Evolutionary conservation across 345 rosid species (phyloP), one percentile per base, ranked within the genome.

Genomic region (Gynandropsis gynandra): DNA sequence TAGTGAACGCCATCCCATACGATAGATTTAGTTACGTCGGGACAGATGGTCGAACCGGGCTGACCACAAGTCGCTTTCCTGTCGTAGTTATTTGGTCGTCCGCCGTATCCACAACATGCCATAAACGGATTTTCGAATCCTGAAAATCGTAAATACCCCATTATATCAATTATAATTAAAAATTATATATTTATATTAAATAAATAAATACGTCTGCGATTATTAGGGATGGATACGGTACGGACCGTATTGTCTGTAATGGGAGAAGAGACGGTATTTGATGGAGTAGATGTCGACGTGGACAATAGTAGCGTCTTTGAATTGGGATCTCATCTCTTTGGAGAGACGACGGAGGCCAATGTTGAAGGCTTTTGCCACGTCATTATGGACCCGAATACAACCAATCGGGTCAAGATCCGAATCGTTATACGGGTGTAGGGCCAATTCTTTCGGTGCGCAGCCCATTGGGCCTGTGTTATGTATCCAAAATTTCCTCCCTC

Each of bases 381-480:
- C 57, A 35, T 85, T 77, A 39, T 77, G 76, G 43, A 67, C 60
- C 16, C 57, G 52, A 1, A 85, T 65, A 72, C 94, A 85, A 1
- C 94, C 89, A 21, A 61, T 39, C 56, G 68, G 67, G 56, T 85
- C 89, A 16, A 68, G 63, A 27, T 72, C 79, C 16, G 67, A 63
- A 0, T 42, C 67, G 2, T 50, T 67, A 55, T 67, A 70, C 20
- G 58, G 62, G 42, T 51, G 21, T 10, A 57, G 57, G 0, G 82
- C 74, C 4, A 84, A 73, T 38, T 70, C 70, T 45, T 73, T 72
- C 0, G 94, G 86, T 61, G 79, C 46, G 34, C 94, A 85, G 15
- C 84, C 94, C 33, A 81, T 56, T 32, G 95, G 95, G 11, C 94
- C 89, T 0, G 80, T 77, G 36, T 72, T 79, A 36, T 85, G 86